Evolutionary conservation across 345 rosid genomes (phyloP).

Genomic region (Arabidopsis arenosa): DNA sequence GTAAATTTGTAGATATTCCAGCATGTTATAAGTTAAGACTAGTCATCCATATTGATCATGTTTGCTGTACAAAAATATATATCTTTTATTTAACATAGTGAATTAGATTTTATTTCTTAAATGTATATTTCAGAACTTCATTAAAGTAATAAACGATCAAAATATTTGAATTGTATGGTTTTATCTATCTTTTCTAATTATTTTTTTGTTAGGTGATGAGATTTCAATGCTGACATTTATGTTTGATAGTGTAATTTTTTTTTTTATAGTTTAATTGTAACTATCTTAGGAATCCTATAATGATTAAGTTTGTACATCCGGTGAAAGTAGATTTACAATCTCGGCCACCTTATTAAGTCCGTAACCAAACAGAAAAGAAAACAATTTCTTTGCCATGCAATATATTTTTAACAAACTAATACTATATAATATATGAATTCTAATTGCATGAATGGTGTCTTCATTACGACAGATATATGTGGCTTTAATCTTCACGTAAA

Average conservation of each 20-base stretch:
- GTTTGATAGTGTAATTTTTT: neutral
- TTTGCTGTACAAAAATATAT: neutral
- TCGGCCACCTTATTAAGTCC: neutral
- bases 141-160: neutral
- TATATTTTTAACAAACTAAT: neutral
- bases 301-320: neutral
- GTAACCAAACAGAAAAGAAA: neutral
- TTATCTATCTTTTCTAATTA: too few species aligned
- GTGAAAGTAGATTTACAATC: neutral
- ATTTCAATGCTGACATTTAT: neutral
- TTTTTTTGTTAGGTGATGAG: neutral
- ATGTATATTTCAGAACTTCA: neutral
- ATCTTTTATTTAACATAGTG: neutral
- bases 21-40: neutral
- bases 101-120: neutral
- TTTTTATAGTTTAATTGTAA: neutral
- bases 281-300: slow-evolving; percentile 1
- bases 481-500: slow-evolving; percentile 48
- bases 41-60: neutral
- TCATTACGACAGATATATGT: slow-evolving; percentile 42
- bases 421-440: neutral
- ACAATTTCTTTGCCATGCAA: neutral
- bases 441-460: slow-evolving; percentile 40
- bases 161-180: neutral
- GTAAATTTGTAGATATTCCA: neutral